A percentile compares a stretch with the other conserved stretches of the same genome.
Evolutionary conservation across 805 yeast species (phyloP).

Genomic region (Lipomyces sp.): DNA sequence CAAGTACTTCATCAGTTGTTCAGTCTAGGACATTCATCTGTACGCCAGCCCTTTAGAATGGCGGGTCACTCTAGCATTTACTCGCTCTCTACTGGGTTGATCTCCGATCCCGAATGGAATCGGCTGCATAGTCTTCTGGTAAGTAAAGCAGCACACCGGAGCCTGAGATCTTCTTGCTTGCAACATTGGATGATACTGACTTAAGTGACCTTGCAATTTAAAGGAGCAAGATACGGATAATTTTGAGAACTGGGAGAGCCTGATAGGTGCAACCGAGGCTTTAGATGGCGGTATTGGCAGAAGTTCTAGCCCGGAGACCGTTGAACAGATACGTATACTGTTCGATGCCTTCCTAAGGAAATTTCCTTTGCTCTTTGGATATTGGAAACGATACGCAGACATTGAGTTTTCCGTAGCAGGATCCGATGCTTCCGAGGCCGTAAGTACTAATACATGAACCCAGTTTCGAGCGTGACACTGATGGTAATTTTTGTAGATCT

Average conservation of each 20-base stretch:
- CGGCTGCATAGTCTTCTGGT: conserved; percentile 18
- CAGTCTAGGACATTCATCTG: background rate
- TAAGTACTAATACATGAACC: conserved; percentile 6
- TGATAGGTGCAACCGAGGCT: conserved; percentile 42
- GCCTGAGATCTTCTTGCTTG: background rate
- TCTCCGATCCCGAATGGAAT: conserved; percentile 35
- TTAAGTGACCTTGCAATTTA: background rate
- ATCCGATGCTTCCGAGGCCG: conserved; percentile 43
- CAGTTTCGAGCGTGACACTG: background rate
- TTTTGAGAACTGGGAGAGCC: conserved; percentile 45
- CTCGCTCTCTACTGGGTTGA: conserved; percentile 2
- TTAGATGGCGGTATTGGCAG: conserved; percentile 45
- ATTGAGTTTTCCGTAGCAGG: conserved; percentile 45
- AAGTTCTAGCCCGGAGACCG: conserved; percentile 39
- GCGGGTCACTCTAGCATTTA: background rate
- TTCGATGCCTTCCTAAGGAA: conserved; percentile 43
- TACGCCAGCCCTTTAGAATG: background rate
- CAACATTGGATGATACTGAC: background rate
- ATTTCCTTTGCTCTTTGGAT: conserved; percentile 50
- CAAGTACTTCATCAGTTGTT: background rate
- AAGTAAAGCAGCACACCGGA: background rate
- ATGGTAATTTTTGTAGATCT: conserved; percentile 36
- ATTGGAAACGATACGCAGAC: conserved; percentile 51
- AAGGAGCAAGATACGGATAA: conserved; percentile 43
- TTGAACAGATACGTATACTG: conserved; percentile 41